Evolutionary conservation across 2,329 filamentous ascomycete species (phyloP), one percentile per base, ranked within the genome.

Genomic region (Metarhizium humberi): DNA sequence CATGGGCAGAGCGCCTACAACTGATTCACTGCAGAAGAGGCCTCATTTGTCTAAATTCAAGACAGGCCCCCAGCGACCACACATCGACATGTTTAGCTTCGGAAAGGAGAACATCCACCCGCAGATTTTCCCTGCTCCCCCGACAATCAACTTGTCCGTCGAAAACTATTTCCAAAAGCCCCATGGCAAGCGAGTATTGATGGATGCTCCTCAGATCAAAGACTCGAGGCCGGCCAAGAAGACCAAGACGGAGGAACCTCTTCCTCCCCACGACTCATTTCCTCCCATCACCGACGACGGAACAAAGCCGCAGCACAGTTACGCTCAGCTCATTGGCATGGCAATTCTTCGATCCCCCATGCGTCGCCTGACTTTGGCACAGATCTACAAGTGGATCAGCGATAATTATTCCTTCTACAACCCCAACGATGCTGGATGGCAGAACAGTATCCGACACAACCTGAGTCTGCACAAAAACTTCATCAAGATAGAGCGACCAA

Each of bases 351-450:
- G 92, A 59, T 90, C 94, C 4, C 86, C 88, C 13, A 84, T 86
- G 58, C 85, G 91, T 57, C 87, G 89, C 53, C 78, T 97, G 59
- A 97, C 94, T 1, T 79, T 99, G 18, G 85, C 91, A 30, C 91
- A 96, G 70, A 99, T 99, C 63, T 99, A 97, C 79, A 96, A 95
- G 68, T 99, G 94, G 92, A 97, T 99, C 64, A 95, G 90, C n/a
- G 90, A 95, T 68, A 92, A 87, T 18, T 97, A 88, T 69, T 85
- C 82, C 5, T 96, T 92, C 72, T 99, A 97, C 75, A 86, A 82
- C 62, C 81, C 84, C 47, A 82, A 86, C 55, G 91, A 96, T 64
- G 85, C 88, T 11, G 92, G 94, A 59, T 99, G 94, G 94, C 92
- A 97, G 72, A 99, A 99, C 72, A 97, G 94, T 75, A 99, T 99